A percentile compares a stretch with the other conserved stretches of the same genome.
phyloP scores from a whole-genome alignment of 2,329 filamentous ascomycete species.

The Fusarium bactridioides region DNA sequence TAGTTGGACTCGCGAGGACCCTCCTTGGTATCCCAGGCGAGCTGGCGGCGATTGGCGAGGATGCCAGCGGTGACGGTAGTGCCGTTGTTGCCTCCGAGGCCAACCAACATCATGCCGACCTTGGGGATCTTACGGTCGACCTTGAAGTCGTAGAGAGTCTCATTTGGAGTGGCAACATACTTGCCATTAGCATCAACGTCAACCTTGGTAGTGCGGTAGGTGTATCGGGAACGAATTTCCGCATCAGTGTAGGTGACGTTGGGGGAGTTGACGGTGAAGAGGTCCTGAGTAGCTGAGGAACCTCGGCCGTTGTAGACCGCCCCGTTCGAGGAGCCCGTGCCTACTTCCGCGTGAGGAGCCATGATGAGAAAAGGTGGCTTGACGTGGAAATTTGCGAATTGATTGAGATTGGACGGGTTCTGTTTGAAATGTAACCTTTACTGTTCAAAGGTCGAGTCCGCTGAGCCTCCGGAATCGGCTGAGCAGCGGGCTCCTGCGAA shows the following conservation, averaged over 20 bases:
- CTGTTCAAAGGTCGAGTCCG: conserved; percentile 68
- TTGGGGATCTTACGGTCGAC: conserved; percentile 92
- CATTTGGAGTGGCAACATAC: conserved; percentile 83
- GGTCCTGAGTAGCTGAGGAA: conserved; percentile 59
- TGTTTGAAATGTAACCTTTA: conserved; percentile 56
- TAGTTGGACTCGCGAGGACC: conserved; percentile 89
- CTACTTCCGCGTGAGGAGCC: conserved; percentile 87
- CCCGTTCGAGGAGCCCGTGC: conserved; percentile 65
- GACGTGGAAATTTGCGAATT: conserved; percentile 36
- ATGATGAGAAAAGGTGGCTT: conserved; percentile 63
- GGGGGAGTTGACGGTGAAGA: conserved; percentile 90
- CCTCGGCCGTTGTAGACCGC: conserved; percentile 59
- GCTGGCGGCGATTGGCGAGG: conserved; percentile 87
- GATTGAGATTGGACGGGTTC: conserved; percentile 40
- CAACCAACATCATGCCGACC: conserved; percentile 96
- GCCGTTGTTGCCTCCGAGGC: conserved; percentile 98
- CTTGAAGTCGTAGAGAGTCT: conserved; percentile 97
- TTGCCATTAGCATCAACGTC: conserved; percentile 75
- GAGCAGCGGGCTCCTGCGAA: conserved; percentile 96
- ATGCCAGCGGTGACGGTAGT: conserved; percentile 97
- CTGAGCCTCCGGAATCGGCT: conserved; percentile 84
- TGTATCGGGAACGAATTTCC: conserved; percentile 93
- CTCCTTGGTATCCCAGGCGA: conserved; percentile 94
- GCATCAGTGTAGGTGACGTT: conserved; percentile 90
- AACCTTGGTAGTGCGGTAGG: conserved; percentile 92